Evolutionary conservation across 1,284 basidiomycete species (phyloP).

Genomic region (Boletus semigastroideus): DNA sequence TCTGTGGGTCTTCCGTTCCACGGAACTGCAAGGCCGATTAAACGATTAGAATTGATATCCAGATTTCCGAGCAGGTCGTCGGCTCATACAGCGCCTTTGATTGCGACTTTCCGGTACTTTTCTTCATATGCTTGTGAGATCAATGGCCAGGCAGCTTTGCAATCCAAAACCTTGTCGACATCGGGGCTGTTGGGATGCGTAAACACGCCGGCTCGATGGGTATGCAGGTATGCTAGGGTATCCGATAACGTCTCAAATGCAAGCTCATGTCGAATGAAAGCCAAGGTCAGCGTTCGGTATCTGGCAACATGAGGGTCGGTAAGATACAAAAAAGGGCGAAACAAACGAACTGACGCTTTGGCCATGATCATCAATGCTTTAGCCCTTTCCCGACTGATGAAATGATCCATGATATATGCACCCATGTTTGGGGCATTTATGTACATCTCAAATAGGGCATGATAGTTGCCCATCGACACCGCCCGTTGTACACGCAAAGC

Average conservation of each 20-base stretch:
- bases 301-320: slow-evolving; percentile 43
- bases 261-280: slow-evolving; percentile 79
- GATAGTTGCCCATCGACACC: slow-evolving; percentile 91
- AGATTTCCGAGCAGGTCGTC: slow-evolving; percentile 3
- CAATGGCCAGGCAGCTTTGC: slow-evolving; percentile 53
- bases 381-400: slow-evolving; percentile 89
- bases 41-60: slow-evolving; percentile 5
- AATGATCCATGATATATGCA: slow-evolving; percentile 99
- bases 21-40: slow-evolving; percentile 7
- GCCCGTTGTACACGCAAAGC: slow-evolving; percentile 89
- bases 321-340: slow-evolving; percentile 5
- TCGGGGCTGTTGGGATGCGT: slow-evolving; percentile 61
- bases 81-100: slow-evolving; percentile 65
- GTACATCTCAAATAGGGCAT: slow-evolving; percentile 87
- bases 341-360: slow-evolving; percentile 69
- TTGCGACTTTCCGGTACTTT: slow-evolving; percentile 74
- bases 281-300: slow-evolving; percentile 76
- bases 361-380: slow-evolving; percentile 88
- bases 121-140: slow-evolving; percentile 65
- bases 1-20: slow-evolving; percentile 18
- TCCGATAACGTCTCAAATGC: slow-evolving; percentile 75
- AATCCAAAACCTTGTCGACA: slow-evolving; percentile 63
- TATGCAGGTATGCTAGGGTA: slow-evolving; percentile 68
- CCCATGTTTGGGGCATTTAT: slow-evolving; percentile 93
- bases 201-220: slow-evolving; percentile 73